phyloP scores from a whole-genome alignment of 1,139 yeast genomes.

The Magnusiomyces suaveolens region DNA sequence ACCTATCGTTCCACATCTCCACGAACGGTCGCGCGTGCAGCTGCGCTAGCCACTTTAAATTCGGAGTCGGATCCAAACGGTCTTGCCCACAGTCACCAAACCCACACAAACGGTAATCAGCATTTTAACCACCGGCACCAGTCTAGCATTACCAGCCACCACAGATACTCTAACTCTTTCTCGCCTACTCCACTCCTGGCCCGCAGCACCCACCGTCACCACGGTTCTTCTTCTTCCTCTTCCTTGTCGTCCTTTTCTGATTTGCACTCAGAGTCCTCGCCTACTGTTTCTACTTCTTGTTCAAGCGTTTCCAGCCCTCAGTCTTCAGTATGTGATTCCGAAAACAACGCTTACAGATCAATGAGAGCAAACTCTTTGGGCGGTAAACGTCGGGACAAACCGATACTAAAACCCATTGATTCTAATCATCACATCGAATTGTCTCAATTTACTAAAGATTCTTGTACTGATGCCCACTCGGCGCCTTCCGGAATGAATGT shows the following conservation, averaged over 20 bases:
- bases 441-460: neutral
- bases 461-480: neutral
- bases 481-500: neutral
- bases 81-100: neutral
- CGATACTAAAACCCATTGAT: neutral
- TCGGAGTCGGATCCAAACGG: neutral
- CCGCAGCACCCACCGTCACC: too few species aligned
- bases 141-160: neutral
- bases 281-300: neutral
- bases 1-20: neutral
- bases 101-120: neutral
- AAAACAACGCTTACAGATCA: neutral
- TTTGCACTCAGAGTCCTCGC: neutral
- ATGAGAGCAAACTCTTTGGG: neutral
- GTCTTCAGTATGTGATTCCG: neutral
- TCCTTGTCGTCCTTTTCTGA: neutral
- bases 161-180: neutral
- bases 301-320: neutral
- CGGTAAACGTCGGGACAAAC: neutral
- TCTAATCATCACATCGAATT: neutral
- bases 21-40: conserved; percentile 3
- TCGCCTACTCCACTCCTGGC: neutral
- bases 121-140: neutral
- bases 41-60: conserved; percentile 1
- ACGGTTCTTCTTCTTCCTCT: too few species aligned